Evolutionary conservation across 2,329 filamentous ascomycete species (phyloP), one percentile per base, ranked within the genome.

Genomic region (Fusarium sp.): DNA sequence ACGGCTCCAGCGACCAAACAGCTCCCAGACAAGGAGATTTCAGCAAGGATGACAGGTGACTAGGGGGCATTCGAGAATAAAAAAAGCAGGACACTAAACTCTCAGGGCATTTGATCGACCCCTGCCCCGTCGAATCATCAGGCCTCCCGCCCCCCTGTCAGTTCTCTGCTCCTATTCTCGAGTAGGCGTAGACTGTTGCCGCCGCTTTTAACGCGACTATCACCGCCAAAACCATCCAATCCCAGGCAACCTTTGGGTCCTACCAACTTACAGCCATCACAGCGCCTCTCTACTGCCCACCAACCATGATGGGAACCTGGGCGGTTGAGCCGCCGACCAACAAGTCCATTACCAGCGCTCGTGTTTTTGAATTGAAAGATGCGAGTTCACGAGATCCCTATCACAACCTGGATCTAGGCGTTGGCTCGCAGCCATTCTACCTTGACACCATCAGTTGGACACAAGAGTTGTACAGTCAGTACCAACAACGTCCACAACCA

Each of bases 131-230:
- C 70, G 57, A 62, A 72, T 73, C 70, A 60, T 44, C 31, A 57
- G 60, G 45, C 59, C 63, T 69, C 61, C 67, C 53, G 56, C 47
- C 31, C 52, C 62, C 56, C 65, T 72, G 68, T 51, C 22, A 51
- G 26, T 31, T 34, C 28, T 24, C 36, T 47, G 26, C 36, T 49
- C 26, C 57, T 67, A 67, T 58, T 34, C 67, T 67, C 62, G 50
- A 70, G 42, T 59, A 49, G 67, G 71, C 50, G 64, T 71, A 69
- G 66, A 36, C 57, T 57, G 44, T 57, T 73, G 68, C 67, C 66
- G 72, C 72, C 66, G 72, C 72, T 73, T 74, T 73, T 64, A 64
- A 71, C 68, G 71, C 63, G 63, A 61, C 64, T 72, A 70, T 65
- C 67, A 65, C 68, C 31, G 65, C 38, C 60, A 53, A 46, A 67